These are phyloP conservation scores for Clarireedia hainanense DNA, from an alignment of 2,329 filamentous ascomycete species.

Conservation along the genomic window DNA sequence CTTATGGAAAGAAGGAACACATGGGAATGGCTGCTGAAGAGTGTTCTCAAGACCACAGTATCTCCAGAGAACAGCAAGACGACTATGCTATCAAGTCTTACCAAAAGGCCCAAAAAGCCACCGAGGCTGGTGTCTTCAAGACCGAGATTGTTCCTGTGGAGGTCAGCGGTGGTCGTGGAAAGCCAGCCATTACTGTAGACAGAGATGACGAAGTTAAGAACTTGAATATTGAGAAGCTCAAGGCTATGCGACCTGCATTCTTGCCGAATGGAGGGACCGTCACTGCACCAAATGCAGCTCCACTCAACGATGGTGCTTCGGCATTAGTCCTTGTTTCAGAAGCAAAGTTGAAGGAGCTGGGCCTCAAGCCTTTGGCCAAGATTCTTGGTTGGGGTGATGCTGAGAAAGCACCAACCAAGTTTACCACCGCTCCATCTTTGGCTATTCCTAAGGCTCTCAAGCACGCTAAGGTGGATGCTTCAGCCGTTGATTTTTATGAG, in stretches of 20 bases:
- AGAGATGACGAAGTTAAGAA: conserved; percentile 96
- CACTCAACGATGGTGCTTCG: conserved; percentile 89
- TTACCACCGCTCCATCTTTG: conserved; percentile 87
- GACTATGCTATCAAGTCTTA: conserved; percentile 94
- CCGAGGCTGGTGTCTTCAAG: conserved; percentile 72
- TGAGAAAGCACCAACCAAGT: conserved; percentile 83
- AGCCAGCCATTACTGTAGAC: conserved; percentile 72
- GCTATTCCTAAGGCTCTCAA: conserved; percentile 96
- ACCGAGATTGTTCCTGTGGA: conserved; percentile 85
- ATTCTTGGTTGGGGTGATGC: conserved; percentile 97
- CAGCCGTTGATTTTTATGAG: conserved; percentile 86
- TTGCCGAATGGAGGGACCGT: conserved; percentile 76
- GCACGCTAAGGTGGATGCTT: conserved; percentile 75
- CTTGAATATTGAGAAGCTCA: conserved; percentile 76
- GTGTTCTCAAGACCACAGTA: conserved; percentile 74
- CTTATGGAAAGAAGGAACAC: conserved; percentile 85
- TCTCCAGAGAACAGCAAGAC: conserved; percentile 82
- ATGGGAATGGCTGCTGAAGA: conserved; percentile 94
- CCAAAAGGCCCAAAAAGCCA: conserved; percentile 83
- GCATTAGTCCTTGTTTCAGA: conserved; percentile 92
- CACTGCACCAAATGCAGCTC: conserved; percentile 92
- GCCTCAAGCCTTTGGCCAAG: conserved; percentile 86
- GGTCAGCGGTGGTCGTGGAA: conserved; percentile 80
- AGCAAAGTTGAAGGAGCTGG: conserved; percentile 85
- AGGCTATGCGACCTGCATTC: conserved; percentile 77